These are phyloP conservation scores for Globisporangium irregulare DNA, from an alignment of 352 stramenopile genomes.

Conservation along the genomic window DNA sequence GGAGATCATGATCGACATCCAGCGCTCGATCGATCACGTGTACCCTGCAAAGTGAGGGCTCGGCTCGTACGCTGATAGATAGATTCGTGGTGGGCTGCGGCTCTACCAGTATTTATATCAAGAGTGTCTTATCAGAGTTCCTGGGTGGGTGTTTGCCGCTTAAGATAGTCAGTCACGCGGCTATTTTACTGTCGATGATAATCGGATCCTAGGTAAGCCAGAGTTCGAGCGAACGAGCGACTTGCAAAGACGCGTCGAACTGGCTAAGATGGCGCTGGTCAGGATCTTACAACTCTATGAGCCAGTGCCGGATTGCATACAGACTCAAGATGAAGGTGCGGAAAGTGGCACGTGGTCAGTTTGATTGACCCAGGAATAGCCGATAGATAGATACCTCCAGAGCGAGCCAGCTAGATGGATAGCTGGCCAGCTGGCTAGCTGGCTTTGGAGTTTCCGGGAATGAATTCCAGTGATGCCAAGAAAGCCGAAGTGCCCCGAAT, in stretches of 20 bases:
- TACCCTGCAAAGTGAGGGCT: not conserved
- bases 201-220: not conserved
- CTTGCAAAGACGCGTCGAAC: not conserved
- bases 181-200: not conserved
- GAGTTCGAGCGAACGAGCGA: not conserved
- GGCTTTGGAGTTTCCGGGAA: not conserved
- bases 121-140: not conserved
- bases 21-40: not conserved
- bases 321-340: not conserved
- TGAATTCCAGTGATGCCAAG: not conserved
- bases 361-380: not conserved
- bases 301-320: not conserved
- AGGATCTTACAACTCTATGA: not conserved
- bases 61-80: not conserved
- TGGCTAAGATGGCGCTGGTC: not conserved
- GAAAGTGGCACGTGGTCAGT: not conserved
- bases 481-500: not conserved
- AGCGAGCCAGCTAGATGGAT: not conserved
- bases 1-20: conserved; percentile 9
- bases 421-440: not conserved
- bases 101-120: not conserved
- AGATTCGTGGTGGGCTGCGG: not conserved
- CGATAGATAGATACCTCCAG: not conserved
- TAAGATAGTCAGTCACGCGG: not conserved
- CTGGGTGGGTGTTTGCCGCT: not conserved